Conservation (phyloP, 2,329 filamentous ascomycete genomes). For the Penicillium olsonii region DNA sequence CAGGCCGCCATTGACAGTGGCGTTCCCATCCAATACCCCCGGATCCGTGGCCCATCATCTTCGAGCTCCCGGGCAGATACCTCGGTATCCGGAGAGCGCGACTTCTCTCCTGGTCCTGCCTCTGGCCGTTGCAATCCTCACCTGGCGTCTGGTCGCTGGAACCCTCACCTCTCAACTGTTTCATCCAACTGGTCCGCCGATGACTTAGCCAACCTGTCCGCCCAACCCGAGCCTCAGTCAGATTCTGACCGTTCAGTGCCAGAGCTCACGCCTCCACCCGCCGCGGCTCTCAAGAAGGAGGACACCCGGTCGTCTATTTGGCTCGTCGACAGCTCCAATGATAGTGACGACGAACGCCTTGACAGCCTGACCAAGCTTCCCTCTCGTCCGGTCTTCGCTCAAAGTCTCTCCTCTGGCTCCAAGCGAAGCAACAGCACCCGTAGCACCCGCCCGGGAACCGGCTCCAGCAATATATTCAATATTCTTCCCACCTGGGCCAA, state of each 20-base stretch:
- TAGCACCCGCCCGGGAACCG: slow-evolving; percentile 44
- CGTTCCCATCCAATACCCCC: slow-evolving; percentile 41
- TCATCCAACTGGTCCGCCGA: slow-evolving; percentile 46
- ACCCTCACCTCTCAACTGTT: slow-evolving; percentile 47
- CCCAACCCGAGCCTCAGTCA: slow-evolving; percentile 19
- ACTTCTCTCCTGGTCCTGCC: slow-evolving; percentile 36
- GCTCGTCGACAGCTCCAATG: slow-evolving; percentile 36
- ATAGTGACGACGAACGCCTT: slow-evolving; percentile 35
- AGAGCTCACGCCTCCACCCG: slow-evolving; percentile 26
- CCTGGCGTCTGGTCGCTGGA: slow-evolving; percentile 36
- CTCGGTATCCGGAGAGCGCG: slow-evolving; percentile 29
- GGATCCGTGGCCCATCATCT: slow-evolving; percentile 39
- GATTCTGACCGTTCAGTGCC: slow-evolving; percentile 16
- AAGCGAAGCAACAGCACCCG: slow-evolving; percentile 38
- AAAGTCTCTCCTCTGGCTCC: slow-evolving; percentile 48
- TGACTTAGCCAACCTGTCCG: slow-evolving; percentile 29
- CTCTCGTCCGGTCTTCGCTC: slow-evolving; percentile 34
- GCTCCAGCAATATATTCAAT: slow-evolving; percentile 47
- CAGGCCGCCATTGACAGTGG: slow-evolving; percentile 39
- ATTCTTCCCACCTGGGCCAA: slow-evolving; percentile 53
- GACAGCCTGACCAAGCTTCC: slow-evolving; percentile 42
- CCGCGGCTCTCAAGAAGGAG: slow-evolving; percentile 27
- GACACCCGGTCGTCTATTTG: slow-evolving; percentile 33
- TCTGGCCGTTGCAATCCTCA: slow-evolving; percentile 33
- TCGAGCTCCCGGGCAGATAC: slow-evolving; percentile 45